Percentiles rank a stretch among this genome's conserved stretches.
Evolutionary conservation across 2,329 filamentous ascomycete species (phyloP).

Genomic region (Fusarium avenaceum): DNA sequence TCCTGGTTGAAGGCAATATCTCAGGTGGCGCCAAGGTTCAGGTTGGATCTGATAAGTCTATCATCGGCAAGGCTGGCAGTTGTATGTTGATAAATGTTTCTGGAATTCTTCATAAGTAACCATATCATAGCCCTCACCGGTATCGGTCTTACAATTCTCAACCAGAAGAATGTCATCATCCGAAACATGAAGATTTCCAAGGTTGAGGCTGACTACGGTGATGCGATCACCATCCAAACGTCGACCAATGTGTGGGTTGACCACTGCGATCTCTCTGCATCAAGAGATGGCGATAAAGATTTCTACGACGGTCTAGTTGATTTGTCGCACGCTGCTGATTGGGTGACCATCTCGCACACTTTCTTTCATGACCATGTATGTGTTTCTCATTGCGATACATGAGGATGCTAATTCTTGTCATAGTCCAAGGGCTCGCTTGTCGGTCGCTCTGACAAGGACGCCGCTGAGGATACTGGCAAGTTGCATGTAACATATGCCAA

Average conservation of each 20-base stretch:
- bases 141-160: constrained; percentile 37
- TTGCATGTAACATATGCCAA: constrained; percentile 71
- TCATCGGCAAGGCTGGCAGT: constrained; percentile 43
- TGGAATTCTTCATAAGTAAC: no score
- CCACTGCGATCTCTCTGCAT: constrained; percentile 58
- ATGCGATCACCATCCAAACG: constrained; percentile 64
- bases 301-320: constrained; percentile 61
- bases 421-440: constrained; percentile 69
- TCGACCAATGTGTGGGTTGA: constrained; percentile 64
- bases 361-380: constrained; percentile 59
- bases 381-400: rapidly evolving
- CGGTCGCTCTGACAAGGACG: constrained; percentile 72
- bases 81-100: constrained; percentile 22
- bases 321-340: constrained; percentile 60
- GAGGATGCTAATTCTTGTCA: background rate
- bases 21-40: constrained; percentile 45
- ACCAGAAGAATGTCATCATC: constrained; percentile 65
- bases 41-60: constrained; percentile 43
- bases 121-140: constrained; percentile 26
- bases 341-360: constrained; percentile 59
- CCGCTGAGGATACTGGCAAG: constrained; percentile 68
- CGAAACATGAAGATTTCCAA: constrained; percentile 68
- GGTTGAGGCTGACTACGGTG: constrained; percentile 61
- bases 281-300: constrained; percentile 58
- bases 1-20: constrained; percentile 42